Conservation (phyloP, 805 yeast species). For the Candida pseudofarinosa region DNA sequence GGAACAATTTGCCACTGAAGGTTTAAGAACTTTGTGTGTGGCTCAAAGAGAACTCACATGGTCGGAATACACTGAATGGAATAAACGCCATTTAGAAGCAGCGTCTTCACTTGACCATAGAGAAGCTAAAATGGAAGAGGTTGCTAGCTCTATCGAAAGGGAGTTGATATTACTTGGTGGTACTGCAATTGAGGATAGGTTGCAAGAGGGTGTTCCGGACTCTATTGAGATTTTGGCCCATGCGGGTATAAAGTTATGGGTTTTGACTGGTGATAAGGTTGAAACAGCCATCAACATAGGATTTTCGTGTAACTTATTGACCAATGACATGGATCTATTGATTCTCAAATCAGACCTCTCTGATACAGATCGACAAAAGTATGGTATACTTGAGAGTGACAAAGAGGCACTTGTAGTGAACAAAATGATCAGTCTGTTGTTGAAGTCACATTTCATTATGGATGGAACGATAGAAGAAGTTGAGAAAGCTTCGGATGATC, state of each 20-base stretch:
- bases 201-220: conserved; percentile 86
- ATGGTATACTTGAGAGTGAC: conserved; percentile 14
- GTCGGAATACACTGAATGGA: conserved; percentile 63
- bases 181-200: conserved; percentile 81
- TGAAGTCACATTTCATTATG: conserved; percentile 54
- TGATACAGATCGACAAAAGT: conserved; percentile 21
- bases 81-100: conserved; percentile 56
- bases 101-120: conserved; percentile 59
- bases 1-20: conserved; percentile 79
- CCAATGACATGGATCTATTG: conserved; percentile 70
- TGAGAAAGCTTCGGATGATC: conserved; percentile 48
- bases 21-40: conserved; percentile 76
- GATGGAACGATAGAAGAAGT: conserved; percentile 57
- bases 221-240: conserved; percentile 63
- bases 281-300: conserved; percentile 88
- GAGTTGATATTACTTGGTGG: conserved; percentile 70
- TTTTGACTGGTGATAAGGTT: conserved; percentile 83
- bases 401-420: conserved; percentile 40
- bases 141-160: conserved; percentile 69
- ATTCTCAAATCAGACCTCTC: conserved; percentile 43
- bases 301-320: conserved; percentile 74
- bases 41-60: conserved; percentile 66
- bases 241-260: conserved; percentile 86
- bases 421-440: conserved; percentile 47
- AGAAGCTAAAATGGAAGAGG: conserved; percentile 69